Conservation (phyloP, 2,329 filamentous ascomycete genomes). For the Cytospora leucostoma region DNA sequence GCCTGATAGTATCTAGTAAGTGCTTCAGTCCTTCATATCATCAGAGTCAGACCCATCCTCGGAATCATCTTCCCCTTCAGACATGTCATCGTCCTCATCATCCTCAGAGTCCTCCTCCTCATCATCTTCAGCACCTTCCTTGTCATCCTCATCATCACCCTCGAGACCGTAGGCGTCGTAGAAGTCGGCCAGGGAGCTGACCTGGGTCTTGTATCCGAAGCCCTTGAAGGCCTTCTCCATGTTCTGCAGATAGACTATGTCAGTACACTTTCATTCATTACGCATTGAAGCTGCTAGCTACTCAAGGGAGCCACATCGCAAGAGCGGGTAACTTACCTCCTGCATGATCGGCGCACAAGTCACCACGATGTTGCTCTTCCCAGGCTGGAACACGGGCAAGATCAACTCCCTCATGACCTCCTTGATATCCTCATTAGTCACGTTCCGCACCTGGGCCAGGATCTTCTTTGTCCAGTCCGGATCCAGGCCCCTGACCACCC, state of each 20-base stretch:
- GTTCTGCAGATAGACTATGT: conserved; percentile 50
- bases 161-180: conserved; percentile 88
- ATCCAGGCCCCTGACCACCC: conserved; percentile 75
- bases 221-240: conserved; percentile 73
- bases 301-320: not conserved
- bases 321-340: conserved; percentile 62
- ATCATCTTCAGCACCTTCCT: conserved; percentile 59
- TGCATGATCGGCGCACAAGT: conserved; percentile 85
- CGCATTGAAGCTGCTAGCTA: not conserved
- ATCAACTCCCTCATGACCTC: conserved; percentile 73
- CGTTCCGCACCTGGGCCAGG: conserved; percentile 73
- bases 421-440: conserved; percentile 76
- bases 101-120: conserved; percentile 57
- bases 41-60: conserved; percentile 39
- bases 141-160: conserved; percentile 60
- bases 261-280: not conserved
- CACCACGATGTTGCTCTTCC: conserved; percentile 80
- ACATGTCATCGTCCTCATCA: conserved; percentile 54
- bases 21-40: conserved; percentile 29
- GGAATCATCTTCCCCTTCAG: conserved; percentile 43
- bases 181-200: conserved; percentile 75
- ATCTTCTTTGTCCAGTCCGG: conserved; percentile 78
- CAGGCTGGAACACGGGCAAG: conserved; percentile 76
- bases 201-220: conserved; percentile 77
- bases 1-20: not conserved